Conservation (phyloP, 2,329 filamentous ascomycete genomes). For the Magnaporthales sp. region DNA sequence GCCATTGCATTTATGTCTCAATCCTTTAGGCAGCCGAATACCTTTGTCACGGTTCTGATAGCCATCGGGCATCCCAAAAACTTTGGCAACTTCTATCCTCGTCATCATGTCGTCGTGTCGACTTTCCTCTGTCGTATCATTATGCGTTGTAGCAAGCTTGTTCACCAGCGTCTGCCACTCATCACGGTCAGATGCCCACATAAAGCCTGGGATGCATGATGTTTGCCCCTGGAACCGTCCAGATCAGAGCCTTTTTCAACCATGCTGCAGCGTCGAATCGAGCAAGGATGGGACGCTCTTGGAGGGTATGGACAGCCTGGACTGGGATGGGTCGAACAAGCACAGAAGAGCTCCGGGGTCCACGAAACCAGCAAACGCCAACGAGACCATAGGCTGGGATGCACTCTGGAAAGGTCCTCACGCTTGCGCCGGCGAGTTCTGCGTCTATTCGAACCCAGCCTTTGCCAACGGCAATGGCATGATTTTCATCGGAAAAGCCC, state of each 20-base stretch:
- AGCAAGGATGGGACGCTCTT: not conserved
- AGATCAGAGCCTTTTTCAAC: not conserved
- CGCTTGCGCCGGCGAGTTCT: slow-evolving; percentile 9
- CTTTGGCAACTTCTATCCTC: not conserved
- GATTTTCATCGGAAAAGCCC: slow-evolving; percentile 10
- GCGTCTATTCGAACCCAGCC: slow-evolving; percentile 10
- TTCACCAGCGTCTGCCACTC: not conserved
- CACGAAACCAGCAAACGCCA: not conserved
- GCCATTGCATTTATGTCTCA: not conserved
- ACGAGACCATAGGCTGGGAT: not conserved
- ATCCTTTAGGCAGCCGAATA: not conserved
- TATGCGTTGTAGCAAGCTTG: not conserved
- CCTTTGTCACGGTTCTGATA: too few relatives aligned
- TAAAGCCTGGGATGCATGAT: too few relatives aligned
- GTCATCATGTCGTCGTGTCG: not conserved
- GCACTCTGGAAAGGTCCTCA: slow-evolving; percentile 10
- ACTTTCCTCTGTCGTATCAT: not conserved
- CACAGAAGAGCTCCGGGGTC: not conserved
- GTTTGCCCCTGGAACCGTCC: not conserved
- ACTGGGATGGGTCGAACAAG: not conserved
- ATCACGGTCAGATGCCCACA: not conserved
- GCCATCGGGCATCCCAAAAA: too few relatives aligned
- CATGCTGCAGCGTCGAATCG: not conserved
- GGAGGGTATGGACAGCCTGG: not conserved
- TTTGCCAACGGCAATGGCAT: slow-evolving; percentile 11